phyloP scores from a whole-genome alignment of 805 yeast species.

The Metschnikowia lunata region DNA sequence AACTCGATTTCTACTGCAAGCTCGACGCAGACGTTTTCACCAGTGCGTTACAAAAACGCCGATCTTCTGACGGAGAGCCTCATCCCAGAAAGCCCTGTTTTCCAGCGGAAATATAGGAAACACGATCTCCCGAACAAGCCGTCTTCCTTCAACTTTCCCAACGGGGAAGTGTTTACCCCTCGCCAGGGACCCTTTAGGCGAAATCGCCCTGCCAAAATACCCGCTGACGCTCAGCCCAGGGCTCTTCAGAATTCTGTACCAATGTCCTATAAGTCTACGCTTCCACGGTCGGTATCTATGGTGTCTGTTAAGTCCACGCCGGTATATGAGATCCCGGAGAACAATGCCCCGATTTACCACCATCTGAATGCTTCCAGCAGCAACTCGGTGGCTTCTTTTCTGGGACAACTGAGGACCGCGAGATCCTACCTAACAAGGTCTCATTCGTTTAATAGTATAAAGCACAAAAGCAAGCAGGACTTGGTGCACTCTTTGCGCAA shows the following conservation, averaged over 20 bases:
- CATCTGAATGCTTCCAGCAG: not conserved
- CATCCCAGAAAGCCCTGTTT: conserved; percentile 34
- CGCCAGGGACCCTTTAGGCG: conserved; percentile 38
- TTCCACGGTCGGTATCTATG: conserved; percentile 12
- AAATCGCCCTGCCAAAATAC: conserved; percentile 33
- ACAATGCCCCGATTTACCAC: not conserved
- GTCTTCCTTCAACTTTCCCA: conserved; percentile 42
- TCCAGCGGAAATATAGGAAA: conserved; percentile 35
- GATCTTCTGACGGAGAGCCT: conserved; percentile 37
- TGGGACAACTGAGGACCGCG: not conserved
- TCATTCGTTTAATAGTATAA: conserved; percentile 18
- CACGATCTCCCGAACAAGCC: conserved; percentile 9
- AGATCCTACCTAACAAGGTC: conserved; percentile 7
- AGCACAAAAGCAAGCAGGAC: conserved; percentile 14
- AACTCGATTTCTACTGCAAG: conserved; percentile 6
- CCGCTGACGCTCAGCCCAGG: conserved; percentile 3
- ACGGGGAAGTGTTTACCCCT: conserved; percentile 52
- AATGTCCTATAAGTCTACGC: not conserved
- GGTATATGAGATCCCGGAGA: not conserved
- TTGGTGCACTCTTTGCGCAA: conserved; percentile 23
- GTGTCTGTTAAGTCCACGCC: conserved; percentile 7
- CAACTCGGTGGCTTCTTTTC: not conserved
- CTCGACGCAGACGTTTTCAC: not conserved
- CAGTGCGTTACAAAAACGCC: conserved; percentile 1
- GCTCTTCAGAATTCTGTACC: not conserved